Percentiles rank a stretch among this genome's conserved stretches.
Evolutionary conservation across 441 rosid species (phyloP).

Genomic region (Pelargonium myrrhifolium): DNA sequence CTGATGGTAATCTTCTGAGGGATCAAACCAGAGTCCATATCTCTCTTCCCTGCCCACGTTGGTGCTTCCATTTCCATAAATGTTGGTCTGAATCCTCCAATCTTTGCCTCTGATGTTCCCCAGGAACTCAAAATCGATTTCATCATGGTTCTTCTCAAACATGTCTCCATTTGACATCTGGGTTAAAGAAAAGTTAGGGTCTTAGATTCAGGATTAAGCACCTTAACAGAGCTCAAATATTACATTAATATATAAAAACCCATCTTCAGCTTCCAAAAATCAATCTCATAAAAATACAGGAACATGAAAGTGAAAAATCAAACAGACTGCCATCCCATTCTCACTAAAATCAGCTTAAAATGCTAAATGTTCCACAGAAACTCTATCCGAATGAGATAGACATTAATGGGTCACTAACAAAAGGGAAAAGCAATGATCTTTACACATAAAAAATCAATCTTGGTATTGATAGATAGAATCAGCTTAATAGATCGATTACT

Average conservation of each 20-base stretch:
- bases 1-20: slow-evolving; percentile 81
- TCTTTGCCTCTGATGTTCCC: slow-evolving; percentile 96
- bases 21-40: slow-evolving; percentile 92
- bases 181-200: slow-evolving; percentile 1
- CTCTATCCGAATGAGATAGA: too few species aligned
- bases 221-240: not conserved
- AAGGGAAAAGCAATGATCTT: too few species aligned
- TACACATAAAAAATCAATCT: not conserved
- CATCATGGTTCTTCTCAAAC: slow-evolving; percentile 88
- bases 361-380: too few species aligned
- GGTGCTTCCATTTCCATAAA: slow-evolving; percentile 96
- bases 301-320: too few species aligned
- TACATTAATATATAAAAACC: too few species aligned
- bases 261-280: too few species aligned
- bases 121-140: slow-evolving; percentile 93
- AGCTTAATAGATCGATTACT: slow-evolving; percentile 22
- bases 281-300: too few species aligned
- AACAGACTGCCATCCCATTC: too few species aligned
- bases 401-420: too few species aligned
- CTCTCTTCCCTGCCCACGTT: slow-evolving; percentile 88
- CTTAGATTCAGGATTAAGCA: not conserved
- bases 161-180: slow-evolving; percentile 97
- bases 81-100: slow-evolving; percentile 96
- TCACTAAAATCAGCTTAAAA: too few species aligned
- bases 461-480: not conserved